phyloP scores from a whole-genome alignment of 2,329 filamentous ascomycete genomes.

The Alternaria incomplexa region DNA sequence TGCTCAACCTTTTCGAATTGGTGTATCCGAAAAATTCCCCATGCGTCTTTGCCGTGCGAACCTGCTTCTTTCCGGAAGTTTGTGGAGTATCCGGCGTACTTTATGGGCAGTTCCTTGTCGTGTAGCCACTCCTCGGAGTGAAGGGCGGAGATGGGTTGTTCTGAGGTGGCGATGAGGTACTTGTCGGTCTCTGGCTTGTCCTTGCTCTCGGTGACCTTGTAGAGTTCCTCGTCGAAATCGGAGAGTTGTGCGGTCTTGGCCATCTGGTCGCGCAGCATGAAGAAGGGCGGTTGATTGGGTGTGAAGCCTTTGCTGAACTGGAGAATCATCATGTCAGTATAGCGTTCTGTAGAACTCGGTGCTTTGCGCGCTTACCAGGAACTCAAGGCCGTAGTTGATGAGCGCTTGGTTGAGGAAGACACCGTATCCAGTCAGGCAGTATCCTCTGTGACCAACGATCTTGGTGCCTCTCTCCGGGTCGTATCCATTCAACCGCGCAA shows the following conservation, averaged over 20 bases:
- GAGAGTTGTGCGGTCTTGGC: conserved; percentile 97
- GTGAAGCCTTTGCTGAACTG: conserved; percentile 75
- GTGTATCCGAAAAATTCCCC: conserved; percentile 97
- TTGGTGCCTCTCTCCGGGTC: conserved; percentile 82
- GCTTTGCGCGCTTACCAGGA: background rate
- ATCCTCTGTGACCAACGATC: conserved; percentile 91
- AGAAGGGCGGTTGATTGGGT: conserved; percentile 64
- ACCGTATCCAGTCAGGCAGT: conserved; percentile 89
- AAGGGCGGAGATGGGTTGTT: conserved; percentile 92
- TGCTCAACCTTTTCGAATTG: conserved; percentile 78
- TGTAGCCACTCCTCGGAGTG: conserved; percentile 91
- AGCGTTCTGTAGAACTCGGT: background rate
- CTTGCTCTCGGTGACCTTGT: conserved; percentile 87
- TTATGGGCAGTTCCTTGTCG: conserved; percentile 84
- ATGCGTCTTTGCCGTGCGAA: conserved; percentile 88
- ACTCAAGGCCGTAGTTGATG: conserved; percentile 77
- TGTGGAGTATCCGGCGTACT: conserved; percentile 86
- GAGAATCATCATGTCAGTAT: background rate
- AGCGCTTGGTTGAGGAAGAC: conserved; percentile 91
- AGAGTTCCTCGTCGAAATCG: conserved; percentile 96
- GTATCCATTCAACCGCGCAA: conserved; percentile 86
- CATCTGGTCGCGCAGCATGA: conserved; percentile 96
- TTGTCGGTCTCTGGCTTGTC: conserved; percentile 85
- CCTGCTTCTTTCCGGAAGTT: conserved; percentile 97
- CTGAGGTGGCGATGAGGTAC: conserved; percentile 75